Percentiles rank a stretch among this genome's conserved stretches.
Conservation (phyloP, 2,329 filamentous ascomycete species). For the Pezicula radicicola region DNA sequence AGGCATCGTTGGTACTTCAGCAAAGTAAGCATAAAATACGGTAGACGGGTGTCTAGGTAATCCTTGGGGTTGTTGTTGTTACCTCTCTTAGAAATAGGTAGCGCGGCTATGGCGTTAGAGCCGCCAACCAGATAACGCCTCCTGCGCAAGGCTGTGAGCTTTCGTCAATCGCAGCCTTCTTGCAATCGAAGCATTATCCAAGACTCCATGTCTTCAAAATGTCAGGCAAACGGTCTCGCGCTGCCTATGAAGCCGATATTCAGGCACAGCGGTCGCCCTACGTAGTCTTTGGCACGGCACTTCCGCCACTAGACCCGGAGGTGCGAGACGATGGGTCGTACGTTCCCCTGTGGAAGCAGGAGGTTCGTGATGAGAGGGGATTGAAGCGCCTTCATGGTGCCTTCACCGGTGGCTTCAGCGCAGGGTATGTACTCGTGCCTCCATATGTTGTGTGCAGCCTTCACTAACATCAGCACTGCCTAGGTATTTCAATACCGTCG, state of each 20-base stretch:
- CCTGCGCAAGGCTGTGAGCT: not conserved
- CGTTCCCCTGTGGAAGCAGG: slow-evolving; percentile 96
- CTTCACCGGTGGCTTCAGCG: slow-evolving; percentile 95
- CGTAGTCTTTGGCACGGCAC: slow-evolving; percentile 77
- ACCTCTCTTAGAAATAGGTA: too few species aligned
- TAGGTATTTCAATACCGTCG: slow-evolving; percentile 97
- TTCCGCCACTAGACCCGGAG: slow-evolving; percentile 74
- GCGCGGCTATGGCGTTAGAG: too few species aligned
- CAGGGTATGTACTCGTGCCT: slow-evolving; percentile 62
- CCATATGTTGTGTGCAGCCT: not conserved
- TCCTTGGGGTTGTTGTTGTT: too few species aligned
- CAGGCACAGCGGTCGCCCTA: slow-evolving; percentile 68
- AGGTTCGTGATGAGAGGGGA: slow-evolving; percentile 89
- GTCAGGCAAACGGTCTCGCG: slow-evolving; percentile 77
- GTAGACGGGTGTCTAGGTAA: too few species aligned
- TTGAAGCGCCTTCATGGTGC: slow-evolving; percentile 90
- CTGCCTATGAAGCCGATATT: slow-evolving; percentile 73
- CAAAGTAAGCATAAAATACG: too few species aligned
- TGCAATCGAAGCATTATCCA: not conserved
- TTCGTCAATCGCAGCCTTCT: slow-evolving; percentile 2
- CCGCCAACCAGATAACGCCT: too few species aligned
- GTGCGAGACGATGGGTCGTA: slow-evolving; percentile 87
- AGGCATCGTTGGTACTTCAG: too few species aligned
- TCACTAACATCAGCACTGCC: slow-evolving; percentile 20
- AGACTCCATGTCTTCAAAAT: slow-evolving; percentile 40